Evolutionary conservation across 495 filamentous ascomycete genomes (phyloP).

Genomic region (Cladorrhinum samala): DNA sequence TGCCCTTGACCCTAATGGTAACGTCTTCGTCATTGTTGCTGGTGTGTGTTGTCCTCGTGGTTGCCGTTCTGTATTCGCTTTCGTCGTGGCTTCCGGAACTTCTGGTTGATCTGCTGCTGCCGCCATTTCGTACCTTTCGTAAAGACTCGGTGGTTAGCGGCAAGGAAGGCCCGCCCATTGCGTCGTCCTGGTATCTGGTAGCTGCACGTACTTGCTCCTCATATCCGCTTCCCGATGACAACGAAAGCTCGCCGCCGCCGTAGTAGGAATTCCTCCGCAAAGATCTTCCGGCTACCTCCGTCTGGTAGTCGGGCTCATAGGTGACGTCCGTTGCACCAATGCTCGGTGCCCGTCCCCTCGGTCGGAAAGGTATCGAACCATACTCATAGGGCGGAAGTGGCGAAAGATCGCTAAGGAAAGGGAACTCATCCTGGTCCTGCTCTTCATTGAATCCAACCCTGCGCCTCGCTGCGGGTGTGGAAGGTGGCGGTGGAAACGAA

Average conservation of each 20-base stretch:
- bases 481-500: conserved; percentile 31
- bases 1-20: conserved; percentile 48
- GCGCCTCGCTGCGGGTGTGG: conserved; percentile 26
- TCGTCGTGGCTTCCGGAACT: conserved; percentile 51
- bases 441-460: conserved; percentile 32
- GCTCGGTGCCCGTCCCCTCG: conserved; percentile 16
- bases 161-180: conserved; percentile 34
- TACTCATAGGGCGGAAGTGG: conserved; percentile 22
- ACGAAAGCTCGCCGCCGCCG: conserved; percentile 19
- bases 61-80: conserved; percentile 49
- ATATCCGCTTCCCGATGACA: conserved; percentile 30
- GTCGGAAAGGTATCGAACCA: conserved; percentile 10
- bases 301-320: conserved; percentile 24
- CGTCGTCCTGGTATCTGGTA: conserved; percentile 45
- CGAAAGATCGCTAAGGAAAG: conserved; percentile 30
- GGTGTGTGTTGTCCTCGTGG: conserved; percentile 48
- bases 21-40: conserved; percentile 45
- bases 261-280: conserved; percentile 31
- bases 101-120: conserved; percentile 47
- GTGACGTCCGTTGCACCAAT: conserved; percentile 15
- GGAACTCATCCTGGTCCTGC: conserved; percentile 20
- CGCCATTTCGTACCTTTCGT: conserved; percentile 38
- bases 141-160: conserved; percentile 47
- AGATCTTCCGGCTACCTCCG: conserved; percentile 22
- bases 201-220: conserved; percentile 46